Evolutionary conservation across 208 protist species (phyloP), one percentile per base, ranked within the genome.

Genomic region (Novymonas esmeraldas): DNA sequence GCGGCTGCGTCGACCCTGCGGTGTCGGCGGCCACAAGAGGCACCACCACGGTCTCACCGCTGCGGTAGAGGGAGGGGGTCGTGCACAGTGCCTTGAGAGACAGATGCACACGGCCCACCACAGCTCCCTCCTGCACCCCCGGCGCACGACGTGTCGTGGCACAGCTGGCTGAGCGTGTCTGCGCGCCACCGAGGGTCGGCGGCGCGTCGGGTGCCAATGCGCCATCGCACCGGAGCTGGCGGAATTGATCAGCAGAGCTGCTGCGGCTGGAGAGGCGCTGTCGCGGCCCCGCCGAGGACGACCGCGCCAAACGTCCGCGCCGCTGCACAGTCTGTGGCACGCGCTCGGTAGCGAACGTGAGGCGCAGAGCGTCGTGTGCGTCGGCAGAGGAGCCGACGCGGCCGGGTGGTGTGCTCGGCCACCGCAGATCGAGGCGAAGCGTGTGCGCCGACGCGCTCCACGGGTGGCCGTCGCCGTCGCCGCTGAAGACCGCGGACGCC

Each of bases 11-110:
- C 13, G 3, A 16, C 42, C 11, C 2, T 11, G 42, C 28, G 18
- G 63, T 55, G 33, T 48, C n/a, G n/a, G n/a, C n/a, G n/a, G 65
- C 38, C 0, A 86, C 65, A 10, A 90, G 31, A 2, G 84, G 80
- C 22, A 90, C 41, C 28, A 62, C 54, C 2, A 90, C 29, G 13
- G 68, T 24, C 58, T 90, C 79, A 0, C 44, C 45, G 4, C 29
- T 28, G 18, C 51, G 59, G 61, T 90, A 86, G 18, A 90, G 51
- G 18, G 60, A 9, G 3, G 73, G 74, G 0, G 75, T 75, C 1
- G 62, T 58, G 16, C 59, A 24, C 0, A 68, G 51, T 1, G 62
- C 62, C 0, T 51, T 48, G 2, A 68, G 62, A 1, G 62, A 68
- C 14, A 68, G 39, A 3, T 39, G 26, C 0, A 51, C 29, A 36